These are phyloP conservation scores for Periconia digitata DNA, from an alignment of 2,329 filamentous ascomycete genomes.

Conservation along the genomic window DNA sequence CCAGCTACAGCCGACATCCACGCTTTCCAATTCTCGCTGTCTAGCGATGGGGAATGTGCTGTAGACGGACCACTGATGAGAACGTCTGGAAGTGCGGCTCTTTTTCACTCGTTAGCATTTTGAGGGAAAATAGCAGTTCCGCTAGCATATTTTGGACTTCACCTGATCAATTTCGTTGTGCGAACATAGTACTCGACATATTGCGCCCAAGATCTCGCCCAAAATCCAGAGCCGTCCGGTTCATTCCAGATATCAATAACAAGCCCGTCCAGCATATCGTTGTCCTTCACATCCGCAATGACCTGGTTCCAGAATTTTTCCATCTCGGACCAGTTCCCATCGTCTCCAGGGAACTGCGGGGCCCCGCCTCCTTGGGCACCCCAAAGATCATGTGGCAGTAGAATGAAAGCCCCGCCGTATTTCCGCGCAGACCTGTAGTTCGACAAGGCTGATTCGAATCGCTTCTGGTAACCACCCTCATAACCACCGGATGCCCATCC, in stretches of 20 bases:
- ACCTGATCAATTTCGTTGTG: conserved; percentile 44
- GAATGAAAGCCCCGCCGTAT: conserved; percentile 48
- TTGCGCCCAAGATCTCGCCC: conserved; percentile 40
- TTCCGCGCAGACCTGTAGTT: conserved; percentile 51
- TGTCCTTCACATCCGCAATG: conserved; percentile 42
- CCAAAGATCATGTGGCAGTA: conserved; percentile 53
- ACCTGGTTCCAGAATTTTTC: conserved; percentile 48
- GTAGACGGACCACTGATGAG: conserved; percentile 46
- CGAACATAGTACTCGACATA: conserved; percentile 45
- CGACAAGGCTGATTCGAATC: conserved; percentile 48
- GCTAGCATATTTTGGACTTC: too few species aligned
- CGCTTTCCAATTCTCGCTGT: conserved; percentile 40
- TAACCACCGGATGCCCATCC: conserved; percentile 44
- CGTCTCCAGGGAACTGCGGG: conserved; percentile 51
- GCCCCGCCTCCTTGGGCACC: conserved; percentile 50
- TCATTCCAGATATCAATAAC: conserved; percentile 59
- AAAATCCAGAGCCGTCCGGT: conserved; percentile 48
- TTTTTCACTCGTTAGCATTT: not conserved
- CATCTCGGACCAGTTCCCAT: conserved; percentile 51
- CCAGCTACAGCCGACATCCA: conserved; percentile 39
- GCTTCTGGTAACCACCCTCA: conserved; percentile 27
- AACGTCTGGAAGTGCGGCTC: conserved; percentile 5
- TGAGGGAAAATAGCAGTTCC: too few species aligned
- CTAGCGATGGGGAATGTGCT: conserved; percentile 32
- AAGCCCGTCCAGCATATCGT: conserved; percentile 41